Evolutionary conservation across 371 early-diverging fungal species (phyloP).

Genomic region (Capniomyces stellatus): DNA sequence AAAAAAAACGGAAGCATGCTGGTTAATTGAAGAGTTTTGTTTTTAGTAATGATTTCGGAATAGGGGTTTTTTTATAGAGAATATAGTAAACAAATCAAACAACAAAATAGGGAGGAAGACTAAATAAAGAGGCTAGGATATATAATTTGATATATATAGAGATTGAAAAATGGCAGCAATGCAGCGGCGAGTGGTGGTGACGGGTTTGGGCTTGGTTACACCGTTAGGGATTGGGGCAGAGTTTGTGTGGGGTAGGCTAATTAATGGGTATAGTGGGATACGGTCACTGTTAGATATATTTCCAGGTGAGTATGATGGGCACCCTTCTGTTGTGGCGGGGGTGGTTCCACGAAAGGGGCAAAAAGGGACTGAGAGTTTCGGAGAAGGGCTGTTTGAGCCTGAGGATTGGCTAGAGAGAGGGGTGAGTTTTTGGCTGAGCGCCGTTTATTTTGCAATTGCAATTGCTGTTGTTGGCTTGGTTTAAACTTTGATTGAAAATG

Average conservation of each 20-base stretch:
- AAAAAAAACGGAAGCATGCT: too few relatives aligned
- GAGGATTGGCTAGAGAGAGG: constrained; percentile 53
- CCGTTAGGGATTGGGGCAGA: constrained; percentile 68
- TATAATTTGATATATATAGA: too few relatives aligned
- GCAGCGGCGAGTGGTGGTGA: constrained; percentile 70
- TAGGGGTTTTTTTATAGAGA: too few relatives aligned
- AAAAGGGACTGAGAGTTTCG: too few relatives aligned
- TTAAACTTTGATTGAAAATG: constrained; percentile 1
- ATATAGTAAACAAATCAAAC: too few relatives aligned
- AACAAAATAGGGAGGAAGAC: too few relatives aligned
- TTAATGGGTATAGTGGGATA: constrained; percentile 59
- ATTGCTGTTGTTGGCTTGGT: neutral
- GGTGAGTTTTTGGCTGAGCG: constrained; percentile 18
- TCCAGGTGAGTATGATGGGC: constrained; percentile 26
- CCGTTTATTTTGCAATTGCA: neutral
- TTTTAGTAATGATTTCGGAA: too few relatives aligned
- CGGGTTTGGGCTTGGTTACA: constrained; percentile 85
- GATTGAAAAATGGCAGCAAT: neutral
- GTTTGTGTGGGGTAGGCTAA: constrained; percentile 52
- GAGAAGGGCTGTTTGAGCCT: constrained; percentile 42
- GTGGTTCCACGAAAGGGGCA: constrained; percentile 38
- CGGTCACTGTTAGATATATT: constrained; percentile 31
- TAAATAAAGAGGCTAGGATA: too few relatives aligned
- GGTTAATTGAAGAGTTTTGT: too few relatives aligned
- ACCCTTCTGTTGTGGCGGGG: constrained; percentile 71